phyloP scores from a whole-genome alignment of 176 grass and related monocot genomes.

The Typha latifolia region DNA sequence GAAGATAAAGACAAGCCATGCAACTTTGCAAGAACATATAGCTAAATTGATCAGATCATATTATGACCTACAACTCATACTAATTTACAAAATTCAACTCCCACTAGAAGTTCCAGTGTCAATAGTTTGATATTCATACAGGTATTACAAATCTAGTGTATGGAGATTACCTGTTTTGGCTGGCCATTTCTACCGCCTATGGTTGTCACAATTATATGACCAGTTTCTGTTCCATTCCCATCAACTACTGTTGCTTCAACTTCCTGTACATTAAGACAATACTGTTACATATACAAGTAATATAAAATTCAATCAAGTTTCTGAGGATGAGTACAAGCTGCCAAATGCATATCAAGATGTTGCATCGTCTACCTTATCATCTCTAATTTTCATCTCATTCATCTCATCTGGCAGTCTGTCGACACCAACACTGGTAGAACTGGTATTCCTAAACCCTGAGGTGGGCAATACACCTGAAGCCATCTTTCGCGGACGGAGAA shows the following conservation, averaged over 20 bases:
- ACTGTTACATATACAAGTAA: neutral
- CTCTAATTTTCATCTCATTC: slow-evolving; percentile 63
- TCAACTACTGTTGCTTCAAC: slow-evolving; percentile 56
- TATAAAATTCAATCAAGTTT: neutral
- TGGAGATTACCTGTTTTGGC: slow-evolving; percentile 48
- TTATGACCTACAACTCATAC: neutral
- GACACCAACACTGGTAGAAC: slow-evolving; percentile 25
- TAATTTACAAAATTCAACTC: neutral
- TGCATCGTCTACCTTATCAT: slow-evolving; percentile 51
- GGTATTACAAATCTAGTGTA: neutral
- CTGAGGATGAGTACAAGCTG: neutral
- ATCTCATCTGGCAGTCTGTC: slow-evolving; percentile 57
- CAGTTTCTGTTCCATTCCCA: slow-evolving; percentile 59
- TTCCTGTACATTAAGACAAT: slow-evolving; percentile 31
- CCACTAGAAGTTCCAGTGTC: neutral
- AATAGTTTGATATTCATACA: neutral
- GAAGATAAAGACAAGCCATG: too few relatives aligned
- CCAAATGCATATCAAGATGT: neutral
- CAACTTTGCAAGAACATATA: too few relatives aligned
- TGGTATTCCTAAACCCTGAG: slow-evolving; percentile 37
- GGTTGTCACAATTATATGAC: slow-evolving; percentile 61
- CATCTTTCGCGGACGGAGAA: slow-evolving; percentile 28
- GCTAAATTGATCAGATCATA: too few relatives aligned
- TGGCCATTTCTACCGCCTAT: slow-evolving; percentile 68
- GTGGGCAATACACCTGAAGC: slow-evolving; percentile 40